Conservation (phyloP, 306 rosid species). For the Cucumis melo region DNA sequence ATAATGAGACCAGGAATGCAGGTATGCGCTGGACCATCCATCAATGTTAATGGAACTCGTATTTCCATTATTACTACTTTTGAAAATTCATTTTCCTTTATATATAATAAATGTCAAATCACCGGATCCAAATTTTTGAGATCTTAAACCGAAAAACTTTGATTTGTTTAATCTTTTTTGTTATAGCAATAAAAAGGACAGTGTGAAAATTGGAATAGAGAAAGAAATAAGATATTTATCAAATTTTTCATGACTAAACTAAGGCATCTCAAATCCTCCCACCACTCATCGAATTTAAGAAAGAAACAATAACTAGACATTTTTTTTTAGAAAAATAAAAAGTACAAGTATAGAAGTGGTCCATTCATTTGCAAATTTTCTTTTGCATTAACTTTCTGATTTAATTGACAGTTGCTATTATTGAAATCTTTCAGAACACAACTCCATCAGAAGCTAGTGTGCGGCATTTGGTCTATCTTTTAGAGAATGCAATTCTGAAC, state of each 20-base stretch:
- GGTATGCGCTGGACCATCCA: conserved; percentile 8
- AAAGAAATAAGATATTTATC: not conserved
- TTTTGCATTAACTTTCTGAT: not conserved
- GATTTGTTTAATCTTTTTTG: not conserved
- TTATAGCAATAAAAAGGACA: not conserved
- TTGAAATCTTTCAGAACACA: conserved; percentile 43
- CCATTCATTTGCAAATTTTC: not conserved
- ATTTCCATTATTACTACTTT: not conserved
- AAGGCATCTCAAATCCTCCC: not conserved
- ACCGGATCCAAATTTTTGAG: not conserved
- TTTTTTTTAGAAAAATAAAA: not conserved
- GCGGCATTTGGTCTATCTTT: conserved; percentile 59
- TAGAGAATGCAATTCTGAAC: conserved; percentile 78
- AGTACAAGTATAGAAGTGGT: not conserved
- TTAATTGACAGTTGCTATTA: not conserved
- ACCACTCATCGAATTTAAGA: no score
- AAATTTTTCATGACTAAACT: no score
- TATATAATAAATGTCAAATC: not conserved
- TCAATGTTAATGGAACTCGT: not conserved
- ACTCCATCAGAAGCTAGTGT: conserved; percentile 42
- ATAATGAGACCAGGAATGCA: conserved; percentile 86
- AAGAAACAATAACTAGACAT: not conserved
- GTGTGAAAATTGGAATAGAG: not conserved
- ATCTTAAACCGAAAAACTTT: not conserved
- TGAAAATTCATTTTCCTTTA: not conserved